Conservation (phyloP, 2,329 filamentous ascomycete species). For the Cordyceps sp. region DNA sequence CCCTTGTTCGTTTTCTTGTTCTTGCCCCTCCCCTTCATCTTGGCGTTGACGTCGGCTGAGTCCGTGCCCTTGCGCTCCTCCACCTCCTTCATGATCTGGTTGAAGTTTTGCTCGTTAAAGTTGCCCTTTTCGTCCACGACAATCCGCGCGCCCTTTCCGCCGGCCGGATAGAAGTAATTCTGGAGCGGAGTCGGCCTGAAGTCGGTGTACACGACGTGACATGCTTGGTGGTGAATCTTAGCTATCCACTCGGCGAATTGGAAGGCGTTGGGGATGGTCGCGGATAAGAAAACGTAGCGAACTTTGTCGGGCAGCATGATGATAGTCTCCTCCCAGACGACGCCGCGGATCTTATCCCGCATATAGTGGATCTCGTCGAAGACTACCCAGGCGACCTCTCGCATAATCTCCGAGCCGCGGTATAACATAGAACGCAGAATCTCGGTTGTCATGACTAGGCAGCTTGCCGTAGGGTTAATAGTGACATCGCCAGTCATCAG, state of each 20-base stretch:
- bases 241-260: constrained; percentile 99
- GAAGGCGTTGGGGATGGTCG: constrained; percentile 96
- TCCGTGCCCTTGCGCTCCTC: constrained; percentile 78
- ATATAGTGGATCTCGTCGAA: constrained; percentile 99
- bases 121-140: constrained; percentile 94
- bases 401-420: constrained; percentile 96
- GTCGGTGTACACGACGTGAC: constrained; percentile 97
- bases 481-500: constrained; percentile 99
- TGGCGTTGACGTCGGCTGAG: constrained; percentile 61
- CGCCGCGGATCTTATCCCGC: constrained; percentile 83
- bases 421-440: constrained; percentile 99
- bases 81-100: constrained; percentile 83
- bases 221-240: constrained; percentile 93
- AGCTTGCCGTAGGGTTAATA: constrained; percentile 96
- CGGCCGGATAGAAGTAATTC: constrained; percentile 93
- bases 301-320: constrained; percentile 97
- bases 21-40: constrained; percentile 73
- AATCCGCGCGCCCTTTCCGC: constrained; percentile 81
- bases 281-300: constrained; percentile 93
- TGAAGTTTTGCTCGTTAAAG: constrained; percentile 95
- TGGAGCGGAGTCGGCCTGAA: constrained; percentile 93
- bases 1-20: constrained; percentile 87
- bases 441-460: constrained; percentile 97
- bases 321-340: constrained; percentile 99
- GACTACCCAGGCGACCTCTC: constrained; percentile 94